Evolutionary conservation across 1,284 basidiomycete species (phyloP), one percentile per base, ranked within the genome.

Genomic region (Apiotrichum porosum): DNA sequence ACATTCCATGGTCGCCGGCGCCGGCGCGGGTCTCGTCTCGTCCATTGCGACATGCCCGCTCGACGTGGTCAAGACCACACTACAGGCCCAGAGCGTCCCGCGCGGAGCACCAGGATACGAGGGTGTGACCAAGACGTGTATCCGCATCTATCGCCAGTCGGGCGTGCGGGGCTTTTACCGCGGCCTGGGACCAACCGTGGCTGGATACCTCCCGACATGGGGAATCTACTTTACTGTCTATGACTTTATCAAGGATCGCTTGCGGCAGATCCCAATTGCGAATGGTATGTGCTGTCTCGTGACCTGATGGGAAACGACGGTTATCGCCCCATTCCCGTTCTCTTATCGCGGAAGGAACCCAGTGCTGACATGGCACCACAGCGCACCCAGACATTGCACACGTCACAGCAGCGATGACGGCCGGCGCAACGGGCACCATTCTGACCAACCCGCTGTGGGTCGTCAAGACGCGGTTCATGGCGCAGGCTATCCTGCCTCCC

Each of bases 211-310:
- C 33, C 92, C 92, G 21, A 97, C 92, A 9, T 95, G 92, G 92
- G 92, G 90, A 22, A 97, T 97, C 61, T 97, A 95, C 73, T 97
- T 97, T 71, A 84, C 89, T n/a, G 88, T 97, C 17, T 95, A 95
- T 74, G 92, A 97, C 75, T 82, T 86, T 51, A 86, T 92, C 72
- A 95, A 95, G 78, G 81, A 81, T 21, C 75, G 78, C 30, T 83
- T 92, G 63, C 87, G 88, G 34, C 82, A 19, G 8, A 33, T 47
- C 6, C 40, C 41, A 9, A n/a, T 43, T 3, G 44, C 50, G 22
- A 41, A 17, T 38, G 51, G 43, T 44, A 44, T 43, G 52, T 42
- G 22, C 30, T 10, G 10, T 15, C 10, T n/a, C n/a, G n/a, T 34
- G 22, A 22, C n/a, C n/a, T n/a, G n/a, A n/a, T n/a, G n/a, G n/a